These are phyloP conservation scores for Suillus cothurnatus DNA, from an alignment of 768 basidiomycete genomes.

Conservation along the genomic window DNA sequence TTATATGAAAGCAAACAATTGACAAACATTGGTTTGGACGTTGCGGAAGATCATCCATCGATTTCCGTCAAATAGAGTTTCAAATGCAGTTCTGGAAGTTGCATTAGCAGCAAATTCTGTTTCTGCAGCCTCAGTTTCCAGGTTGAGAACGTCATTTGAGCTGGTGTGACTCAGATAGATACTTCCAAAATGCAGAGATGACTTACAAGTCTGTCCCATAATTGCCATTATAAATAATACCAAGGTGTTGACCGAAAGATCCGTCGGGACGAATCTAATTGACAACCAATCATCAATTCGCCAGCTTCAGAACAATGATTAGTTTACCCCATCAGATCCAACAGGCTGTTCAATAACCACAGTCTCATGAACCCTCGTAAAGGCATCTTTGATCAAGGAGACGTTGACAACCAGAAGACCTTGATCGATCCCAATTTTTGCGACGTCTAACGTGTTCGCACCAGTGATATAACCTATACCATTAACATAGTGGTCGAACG, in stretches of 20 bases:
- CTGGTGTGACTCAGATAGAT: slow-evolving; percentile 32
- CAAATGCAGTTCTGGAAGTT: slow-evolving; percentile 49
- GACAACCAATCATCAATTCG: not conserved
- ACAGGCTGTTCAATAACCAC: slow-evolving; percentile 49
- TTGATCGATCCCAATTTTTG: slow-evolving; percentile 60
- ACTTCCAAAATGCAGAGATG: not conserved
- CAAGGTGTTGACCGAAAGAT: slow-evolving; percentile 47
- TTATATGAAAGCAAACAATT: not conserved
- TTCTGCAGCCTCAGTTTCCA: slow-evolving; percentile 61
- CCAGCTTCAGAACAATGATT: not conserved
- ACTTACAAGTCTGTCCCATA: slow-evolving; percentile 58
- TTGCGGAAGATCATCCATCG: slow-evolving; percentile 75
- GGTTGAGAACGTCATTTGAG: slow-evolving; percentile 59
- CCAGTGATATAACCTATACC: slow-evolving; percentile 56
- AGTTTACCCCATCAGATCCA: slow-evolving; percentile 60
- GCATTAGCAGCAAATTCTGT: slow-evolving; percentile 55
- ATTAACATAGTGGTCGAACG: slow-evolving; percentile 45
- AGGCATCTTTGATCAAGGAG: slow-evolving; percentile 51
- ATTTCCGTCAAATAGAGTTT: slow-evolving; percentile 57
- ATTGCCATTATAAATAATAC: slow-evolving; percentile 75
- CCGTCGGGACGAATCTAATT: slow-evolving; percentile 28
- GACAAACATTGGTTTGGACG: slow-evolving; percentile 45
- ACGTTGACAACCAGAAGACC: slow-evolving; percentile 42
- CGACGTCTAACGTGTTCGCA: slow-evolving; percentile 67
- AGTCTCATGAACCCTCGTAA: slow-evolving; percentile 51